Percentiles rank a stretch among this genome's conserved stretches.
phyloP scores from a whole-genome alignment of 2,329 filamentous ascomycete genomes.

The Xylaria sp. region DNA sequence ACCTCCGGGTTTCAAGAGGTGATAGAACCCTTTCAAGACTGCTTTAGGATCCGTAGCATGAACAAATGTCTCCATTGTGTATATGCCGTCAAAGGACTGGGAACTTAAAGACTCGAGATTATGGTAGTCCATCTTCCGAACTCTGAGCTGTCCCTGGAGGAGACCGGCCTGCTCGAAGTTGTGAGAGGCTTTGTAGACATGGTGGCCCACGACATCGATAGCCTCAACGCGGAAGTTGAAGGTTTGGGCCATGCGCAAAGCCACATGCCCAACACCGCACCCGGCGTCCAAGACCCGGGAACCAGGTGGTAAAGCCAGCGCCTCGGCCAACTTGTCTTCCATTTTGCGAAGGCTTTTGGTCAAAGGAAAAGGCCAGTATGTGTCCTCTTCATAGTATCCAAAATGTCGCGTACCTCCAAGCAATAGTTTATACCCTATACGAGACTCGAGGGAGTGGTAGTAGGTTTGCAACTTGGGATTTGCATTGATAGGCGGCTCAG shows the following conservation, averaged over 20 bases:
- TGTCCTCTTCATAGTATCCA: slow-evolving; percentile 59
- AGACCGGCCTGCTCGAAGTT: slow-evolving; percentile 54
- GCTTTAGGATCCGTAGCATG: slow-evolving; percentile 60
- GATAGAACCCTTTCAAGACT: slow-evolving; percentile 59
- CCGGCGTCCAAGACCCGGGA: slow-evolving; percentile 63
- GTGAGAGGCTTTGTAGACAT: slow-evolving; percentile 56
- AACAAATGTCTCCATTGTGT: slow-evolving; percentile 67
- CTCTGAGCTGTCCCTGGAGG: slow-evolving; percentile 51
- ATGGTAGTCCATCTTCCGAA: slow-evolving; percentile 62
- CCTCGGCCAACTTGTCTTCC: slow-evolving; percentile 60
- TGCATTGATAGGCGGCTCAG: slow-evolving; percentile 48
- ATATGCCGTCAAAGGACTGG: slow-evolving; percentile 61
- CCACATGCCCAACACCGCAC: slow-evolving; percentile 63
- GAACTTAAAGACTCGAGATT: slow-evolving; percentile 55
- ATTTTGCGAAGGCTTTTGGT: slow-evolving; percentile 56
- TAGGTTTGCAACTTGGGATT: slow-evolving; percentile 57
- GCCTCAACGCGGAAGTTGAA: slow-evolving; percentile 56
- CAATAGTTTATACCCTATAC: slow-evolving; percentile 56
- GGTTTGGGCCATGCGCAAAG: slow-evolving; percentile 58
- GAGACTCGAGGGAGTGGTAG: slow-evolving; percentile 59
- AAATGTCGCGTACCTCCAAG: slow-evolving; percentile 63
- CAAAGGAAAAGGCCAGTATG: slow-evolving; percentile 62
- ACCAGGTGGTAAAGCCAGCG: slow-evolving; percentile 54
- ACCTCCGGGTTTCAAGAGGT: slow-evolving; percentile 60
- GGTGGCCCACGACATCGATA: slow-evolving; percentile 62